Conservation (phyloP, 163 green algal genomes). For the Volvox carteri region DNA sequence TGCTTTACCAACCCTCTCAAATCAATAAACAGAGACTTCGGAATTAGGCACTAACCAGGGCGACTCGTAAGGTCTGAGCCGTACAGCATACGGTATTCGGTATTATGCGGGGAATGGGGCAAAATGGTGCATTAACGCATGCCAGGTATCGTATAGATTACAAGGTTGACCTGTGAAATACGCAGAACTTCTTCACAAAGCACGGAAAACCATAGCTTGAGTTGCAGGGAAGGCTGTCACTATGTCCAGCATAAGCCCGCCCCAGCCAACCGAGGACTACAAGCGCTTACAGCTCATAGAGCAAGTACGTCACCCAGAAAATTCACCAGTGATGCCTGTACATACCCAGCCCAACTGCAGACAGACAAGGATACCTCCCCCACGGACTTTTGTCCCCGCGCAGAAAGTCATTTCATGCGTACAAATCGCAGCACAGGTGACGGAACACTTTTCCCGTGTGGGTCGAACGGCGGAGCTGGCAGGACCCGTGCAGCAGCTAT, state of each 20-base stretch:
- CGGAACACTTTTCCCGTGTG: conserved; percentile 42
- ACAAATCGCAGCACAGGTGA: conserved; percentile 38
- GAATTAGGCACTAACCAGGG: background rate
- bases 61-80: background rate
- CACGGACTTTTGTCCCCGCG: background rate
- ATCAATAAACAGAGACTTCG: background rate
- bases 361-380: background rate
- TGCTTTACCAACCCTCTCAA: background rate
- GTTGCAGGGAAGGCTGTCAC: background rate
- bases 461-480: conserved; percentile 42
- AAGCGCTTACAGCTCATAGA: conserved; percentile 43
- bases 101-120: too few relatives aligned
- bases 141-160: too few relatives aligned
- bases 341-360: background rate
- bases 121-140: too few relatives aligned
- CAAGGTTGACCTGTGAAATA: background rate
- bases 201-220: background rate
- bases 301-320: conserved; percentile 17
- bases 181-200: background rate
- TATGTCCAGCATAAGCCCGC: conserved; percentile 16
- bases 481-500: conserved; percentile 37
- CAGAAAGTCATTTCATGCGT: conserved; percentile 54
- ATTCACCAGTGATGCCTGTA: background rate
- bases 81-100: background rate
- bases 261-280: conserved; percentile 49